Conservation (phyloP, 345 rosid genomes). For the Melaleuca alternifolia region DNA sequence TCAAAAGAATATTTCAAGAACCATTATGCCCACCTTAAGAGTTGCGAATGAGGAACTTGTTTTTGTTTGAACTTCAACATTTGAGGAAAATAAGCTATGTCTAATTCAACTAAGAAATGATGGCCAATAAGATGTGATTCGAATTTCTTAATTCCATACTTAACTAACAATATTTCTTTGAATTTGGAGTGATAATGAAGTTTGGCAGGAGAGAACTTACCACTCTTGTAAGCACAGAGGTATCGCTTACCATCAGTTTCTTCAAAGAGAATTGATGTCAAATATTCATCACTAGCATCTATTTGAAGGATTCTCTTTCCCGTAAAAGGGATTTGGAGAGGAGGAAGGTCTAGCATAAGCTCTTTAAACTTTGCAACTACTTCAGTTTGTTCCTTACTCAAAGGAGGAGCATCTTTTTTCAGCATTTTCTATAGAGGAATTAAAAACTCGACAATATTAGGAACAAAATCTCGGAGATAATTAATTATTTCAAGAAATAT, state of each 20-base stretch:
- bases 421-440: too few species aligned
- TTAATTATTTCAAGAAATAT: too few species aligned
- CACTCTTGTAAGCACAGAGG: neutral
- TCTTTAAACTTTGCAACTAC: too few species aligned
- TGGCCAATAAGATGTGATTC: neutral
- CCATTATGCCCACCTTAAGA: neutral
- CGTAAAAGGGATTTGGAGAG: neutral
- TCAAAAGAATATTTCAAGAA: neutral
- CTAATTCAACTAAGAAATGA: neutral
- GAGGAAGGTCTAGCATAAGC: too few species aligned
- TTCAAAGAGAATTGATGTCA: neutral
- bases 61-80: neutral
- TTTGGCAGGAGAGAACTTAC: neutral
- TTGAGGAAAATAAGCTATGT: neutral
- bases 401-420: too few species aligned
- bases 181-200: neutral
- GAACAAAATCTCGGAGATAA: too few species aligned
- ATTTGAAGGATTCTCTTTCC: neutral
- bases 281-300: neutral
- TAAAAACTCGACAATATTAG: too few species aligned
- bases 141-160: neutral
- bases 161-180: neutral
- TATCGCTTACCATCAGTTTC: neutral
- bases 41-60: neutral
- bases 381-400: too few species aligned